Percentiles rank a stretch among this genome's conserved stretches.
Conservation (phyloP, 768 basidiomycete genomes). For the Mycena rosella region DNA sequence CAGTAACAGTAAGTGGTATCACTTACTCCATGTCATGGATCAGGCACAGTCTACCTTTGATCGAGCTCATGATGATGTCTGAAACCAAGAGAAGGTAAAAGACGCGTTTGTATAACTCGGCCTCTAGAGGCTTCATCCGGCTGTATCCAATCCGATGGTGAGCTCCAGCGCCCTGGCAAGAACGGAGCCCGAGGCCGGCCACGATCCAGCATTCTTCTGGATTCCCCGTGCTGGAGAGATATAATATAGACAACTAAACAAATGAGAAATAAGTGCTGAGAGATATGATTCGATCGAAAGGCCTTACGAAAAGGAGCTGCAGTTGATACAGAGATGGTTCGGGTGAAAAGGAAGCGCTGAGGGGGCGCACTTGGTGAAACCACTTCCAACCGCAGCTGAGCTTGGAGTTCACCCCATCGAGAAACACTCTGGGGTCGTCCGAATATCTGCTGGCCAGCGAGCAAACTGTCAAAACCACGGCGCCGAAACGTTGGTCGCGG, state of each 20-base stretch:
- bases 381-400: slow-evolving; percentile 71
- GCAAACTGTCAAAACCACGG: slow-evolving; percentile 73
- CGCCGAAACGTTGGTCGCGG: slow-evolving; percentile 62
- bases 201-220: slow-evolving; percentile 69
- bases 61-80: slow-evolving; percentile 54
- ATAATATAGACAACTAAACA: slow-evolving; percentile 44
- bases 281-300: too few species aligned
- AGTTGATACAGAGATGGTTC: slow-evolving; percentile 6
- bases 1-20: neutral
- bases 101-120: slow-evolving; percentile 71
- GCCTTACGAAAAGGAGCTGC: slow-evolving; percentile 4
- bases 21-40: slow-evolving; percentile 77
- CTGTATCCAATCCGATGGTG: slow-evolving; percentile 60
- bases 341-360: neutral
- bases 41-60: slow-evolving; percentile 72
- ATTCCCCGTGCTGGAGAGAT: slow-evolving; percentile 43
- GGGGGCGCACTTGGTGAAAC: slow-evolving; percentile 68
- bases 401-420: slow-evolving; percentile 50
- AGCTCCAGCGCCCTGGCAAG: slow-evolving; percentile 70
- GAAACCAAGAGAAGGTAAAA: slow-evolving; percentile 58
- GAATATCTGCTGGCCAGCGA: slow-evolving; percentile 58
- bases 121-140: slow-evolving; percentile 51
- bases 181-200: slow-evolving; percentile 68
- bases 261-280: too few species aligned
- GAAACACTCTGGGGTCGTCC: slow-evolving; percentile 57